Conservation (phyloP, 2,329 filamentous ascomycete species). For the Fusarium torulosum region DNA sequence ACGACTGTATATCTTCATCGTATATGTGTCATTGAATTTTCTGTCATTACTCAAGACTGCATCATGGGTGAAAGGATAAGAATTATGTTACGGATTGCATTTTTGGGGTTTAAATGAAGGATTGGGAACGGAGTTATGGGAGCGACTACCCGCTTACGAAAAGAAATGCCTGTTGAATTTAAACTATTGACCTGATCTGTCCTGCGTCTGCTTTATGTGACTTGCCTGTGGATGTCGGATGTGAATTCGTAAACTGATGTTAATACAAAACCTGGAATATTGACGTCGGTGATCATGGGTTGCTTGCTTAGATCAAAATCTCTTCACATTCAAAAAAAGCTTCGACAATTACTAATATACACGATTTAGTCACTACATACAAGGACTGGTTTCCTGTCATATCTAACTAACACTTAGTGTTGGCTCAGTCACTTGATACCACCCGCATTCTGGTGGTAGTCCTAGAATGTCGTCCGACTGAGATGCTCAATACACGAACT, state of each 20-base stretch:
- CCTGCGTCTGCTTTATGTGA: not conserved
- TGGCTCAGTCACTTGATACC: not conserved
- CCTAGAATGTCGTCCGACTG: constrained; percentile 44
- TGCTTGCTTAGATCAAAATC: not conserved
- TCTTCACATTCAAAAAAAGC: not conserved
- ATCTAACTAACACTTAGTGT: not conserved
- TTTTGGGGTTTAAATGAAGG: constrained; percentile 29
- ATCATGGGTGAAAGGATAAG: constrained; percentile 28
- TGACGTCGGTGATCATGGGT: not conserved
- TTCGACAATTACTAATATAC: not conserved
- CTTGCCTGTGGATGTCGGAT: not conserved
- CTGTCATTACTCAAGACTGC: constrained; percentile 37
- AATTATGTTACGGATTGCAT: constrained; percentile 25
- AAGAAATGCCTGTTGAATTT: constrained; percentile 32
- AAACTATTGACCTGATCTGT: constrained; percentile 8
- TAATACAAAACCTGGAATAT: not conserved
- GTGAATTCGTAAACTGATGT: not conserved
- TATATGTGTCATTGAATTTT: constrained; percentile 21
- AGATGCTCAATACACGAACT: constrained; percentile 45
- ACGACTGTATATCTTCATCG: constrained; percentile 24
- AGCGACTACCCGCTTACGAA: constrained; percentile 34
- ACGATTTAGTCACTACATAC: not conserved
- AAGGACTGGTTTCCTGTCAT: not conserved
- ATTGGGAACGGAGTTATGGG: constrained; percentile 36
- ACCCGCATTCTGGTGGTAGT: not conserved